These are phyloP conservation scores for Avena atlantica DNA, from an alignment of 176 grass and related monocot genomes.

Conservation along the genomic window DNA sequence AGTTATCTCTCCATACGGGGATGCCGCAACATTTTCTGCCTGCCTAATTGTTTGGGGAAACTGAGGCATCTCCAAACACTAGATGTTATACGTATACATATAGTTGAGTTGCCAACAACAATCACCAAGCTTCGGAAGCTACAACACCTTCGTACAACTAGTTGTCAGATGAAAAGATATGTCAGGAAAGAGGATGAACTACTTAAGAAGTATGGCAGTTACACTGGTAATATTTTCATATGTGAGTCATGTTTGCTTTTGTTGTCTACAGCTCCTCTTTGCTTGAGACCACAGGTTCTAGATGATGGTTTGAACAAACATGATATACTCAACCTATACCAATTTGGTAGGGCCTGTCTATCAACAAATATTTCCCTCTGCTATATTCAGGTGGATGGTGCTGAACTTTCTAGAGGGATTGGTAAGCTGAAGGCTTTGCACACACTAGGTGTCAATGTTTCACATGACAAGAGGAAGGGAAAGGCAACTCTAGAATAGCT, in stretches of 20 bases:
- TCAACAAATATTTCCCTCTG: too few species aligned
- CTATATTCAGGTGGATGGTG: too few species aligned
- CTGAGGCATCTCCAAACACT: constrained; percentile 13
- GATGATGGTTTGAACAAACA: too few species aligned
- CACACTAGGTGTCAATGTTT: neutral
- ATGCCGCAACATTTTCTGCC: rapidly evolving
- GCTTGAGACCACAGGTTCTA: too few species aligned
- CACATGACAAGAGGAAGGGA: neutral
- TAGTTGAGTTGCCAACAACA: neutral
- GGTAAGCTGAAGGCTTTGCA: neutral
- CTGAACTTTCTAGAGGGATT: neutral
- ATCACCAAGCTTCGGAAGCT: neutral
- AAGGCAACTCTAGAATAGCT: neutral
- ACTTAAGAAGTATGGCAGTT: too few species aligned
- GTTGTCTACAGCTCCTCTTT: too few species aligned
- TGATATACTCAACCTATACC: neutral
- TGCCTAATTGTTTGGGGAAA: neutral
- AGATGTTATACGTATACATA: neutral
- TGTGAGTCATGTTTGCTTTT: too few species aligned
- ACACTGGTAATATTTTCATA: too few species aligned
- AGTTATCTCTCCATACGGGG: constrained; percentile 23
- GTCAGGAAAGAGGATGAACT: too few species aligned
- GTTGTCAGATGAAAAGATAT: too few species aligned
- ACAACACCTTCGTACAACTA: neutral
- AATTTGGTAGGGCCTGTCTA: too few species aligned